A percentile compares a stretch with the other conserved stretches of the same genome.
Conservation (phyloP, 768 basidiomycete species). For the Pleurotus cornucopiae region DNA sequence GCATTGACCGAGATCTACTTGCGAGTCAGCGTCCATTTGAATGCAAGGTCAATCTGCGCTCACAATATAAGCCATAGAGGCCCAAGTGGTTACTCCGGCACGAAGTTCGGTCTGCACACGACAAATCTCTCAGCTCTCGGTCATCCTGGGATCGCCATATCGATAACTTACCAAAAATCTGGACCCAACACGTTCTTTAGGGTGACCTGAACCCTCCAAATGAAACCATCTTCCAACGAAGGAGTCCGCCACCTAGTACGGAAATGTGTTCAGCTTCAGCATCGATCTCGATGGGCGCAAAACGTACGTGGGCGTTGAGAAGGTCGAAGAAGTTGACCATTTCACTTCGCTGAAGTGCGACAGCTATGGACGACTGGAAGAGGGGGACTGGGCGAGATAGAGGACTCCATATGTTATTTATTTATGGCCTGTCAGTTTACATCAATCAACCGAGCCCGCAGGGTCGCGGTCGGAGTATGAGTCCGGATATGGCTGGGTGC, state of each 20-base stretch:
- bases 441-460: too few species aligned
- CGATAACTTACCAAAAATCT: slow-evolving; percentile 44
- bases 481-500: too few species aligned
- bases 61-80: slow-evolving; percentile 84
- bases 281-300: background rate
- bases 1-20: slow-evolving; percentile 84
- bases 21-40: slow-evolving; percentile 6
- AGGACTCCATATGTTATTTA: background rate
- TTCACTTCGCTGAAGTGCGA: slow-evolving; percentile 9
- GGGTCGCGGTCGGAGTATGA: too few species aligned
- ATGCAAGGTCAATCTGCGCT: slow-evolving; percentile 15
- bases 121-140: background rate
- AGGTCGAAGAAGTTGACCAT: slow-evolving; percentile 20
- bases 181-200: slow-evolving; percentile 58
- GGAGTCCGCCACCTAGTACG: slow-evolving; percentile 38
- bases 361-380: background rate
- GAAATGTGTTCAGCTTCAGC: background rate
- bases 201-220: slow-evolving; percentile 67
- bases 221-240: slow-evolving; percentile 64
- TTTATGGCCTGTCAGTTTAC: too few species aligned
- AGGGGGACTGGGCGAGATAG: background rate
- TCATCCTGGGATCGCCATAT: background rate
- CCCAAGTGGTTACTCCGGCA: slow-evolving; percentile 80
- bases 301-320: slow-evolving; percentile 26
- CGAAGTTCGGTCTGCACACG: slow-evolving; percentile 64